phyloP scores from a whole-genome alignment of 2,329 filamentous ascomycete species.

The Talaromyces atroroseus region DNA sequence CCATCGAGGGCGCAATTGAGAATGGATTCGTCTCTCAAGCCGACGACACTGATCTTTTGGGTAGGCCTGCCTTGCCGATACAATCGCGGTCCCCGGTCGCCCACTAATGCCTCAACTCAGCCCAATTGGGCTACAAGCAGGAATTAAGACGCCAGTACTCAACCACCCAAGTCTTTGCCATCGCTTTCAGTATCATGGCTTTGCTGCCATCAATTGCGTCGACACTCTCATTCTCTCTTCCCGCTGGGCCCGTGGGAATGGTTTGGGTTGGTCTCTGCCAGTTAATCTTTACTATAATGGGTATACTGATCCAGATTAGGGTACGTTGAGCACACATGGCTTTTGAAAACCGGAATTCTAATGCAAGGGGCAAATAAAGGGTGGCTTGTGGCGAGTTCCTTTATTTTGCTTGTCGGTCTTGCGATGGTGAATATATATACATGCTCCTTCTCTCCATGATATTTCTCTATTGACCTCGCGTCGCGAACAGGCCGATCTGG shows the following conservation, averaged over 20 bases:
- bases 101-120: not conserved
- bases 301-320: slow-evolving; percentile 3
- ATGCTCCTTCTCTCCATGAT: slow-evolving; percentile 6
- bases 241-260: slow-evolving; percentile 56
- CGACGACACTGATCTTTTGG: slow-evolving; percentile 10
- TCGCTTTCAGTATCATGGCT: slow-evolving; percentile 58
- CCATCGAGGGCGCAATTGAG: not conserved
- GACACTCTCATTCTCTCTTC: slow-evolving; percentile 54
- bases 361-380: slow-evolving; percentile 23
- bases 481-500: slow-evolving; percentile 41
- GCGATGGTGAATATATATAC: slow-evolving; percentile 46
- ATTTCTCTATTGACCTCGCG: not conserved
- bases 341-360: not conserved
- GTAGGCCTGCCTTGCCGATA: not conserved
- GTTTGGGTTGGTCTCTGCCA: slow-evolving; percentile 46
- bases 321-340: slow-evolving; percentile 5
- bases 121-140: slow-evolving; percentile 49
- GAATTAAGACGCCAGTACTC: slow-evolving; percentile 58
- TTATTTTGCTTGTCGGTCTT: slow-evolving; percentile 56
- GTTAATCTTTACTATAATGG: not conserved
- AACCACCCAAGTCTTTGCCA: slow-evolving; percentile 58
- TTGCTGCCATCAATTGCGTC: slow-evolving; percentile 57
- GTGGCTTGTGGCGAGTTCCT: slow-evolving; percentile 54
- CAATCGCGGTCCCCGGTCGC: not conserved
- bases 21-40: slow-evolving; percentile 4